Evolutionary conservation across 345 rosid species (phyloP), one percentile per base, ranked within the genome.

Genomic region (Melastoma malabathricum): DNA sequence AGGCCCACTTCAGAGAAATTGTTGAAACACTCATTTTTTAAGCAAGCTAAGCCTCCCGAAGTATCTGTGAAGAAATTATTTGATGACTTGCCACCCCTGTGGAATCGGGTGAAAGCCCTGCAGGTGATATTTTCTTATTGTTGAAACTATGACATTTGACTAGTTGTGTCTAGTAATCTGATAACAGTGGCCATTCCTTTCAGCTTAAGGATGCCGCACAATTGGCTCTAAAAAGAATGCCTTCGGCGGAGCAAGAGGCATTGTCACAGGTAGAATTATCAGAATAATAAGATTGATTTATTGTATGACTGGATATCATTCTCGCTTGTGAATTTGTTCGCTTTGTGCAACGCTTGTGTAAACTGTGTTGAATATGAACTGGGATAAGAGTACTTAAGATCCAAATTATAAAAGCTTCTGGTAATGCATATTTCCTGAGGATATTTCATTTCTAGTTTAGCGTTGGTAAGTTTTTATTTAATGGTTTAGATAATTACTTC

Each of bases 141-240:
- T 3, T 20, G 51, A 18, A 48, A 18, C 16, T 15, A 18, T 18
- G 4, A 18, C 22, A 18, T 48, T 15, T 48, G 22, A 12, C 18
- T 48, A 48, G 6, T 18, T 18, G 13, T 14, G 13, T 18, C 18
- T 25, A 48, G 51, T 48, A 18, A 14, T 13, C 43, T 67, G 41
- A 64, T 58, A 51, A 43, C 43, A 25, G 56, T 68, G 20, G 59
- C 63, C 12, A 57, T 65, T 48, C 54, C 14, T 70, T 67, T 56
- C 82, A 90, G 95, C 84, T 79, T 59, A 88, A 88, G 64, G 99
- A 88, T 80, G 99, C 92, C 48, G 82, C 81, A 58, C 99, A 93
- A 52, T 72, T 93, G 61, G 97, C 95, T 64, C 63, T 79, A 43
- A 88, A 85, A 76, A 83, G 62, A 80, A 88, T 93, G 99, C 95